Conservation (phyloP, 2,329 filamentous ascomycete species). For the Aspergillus intermedius region DNA sequence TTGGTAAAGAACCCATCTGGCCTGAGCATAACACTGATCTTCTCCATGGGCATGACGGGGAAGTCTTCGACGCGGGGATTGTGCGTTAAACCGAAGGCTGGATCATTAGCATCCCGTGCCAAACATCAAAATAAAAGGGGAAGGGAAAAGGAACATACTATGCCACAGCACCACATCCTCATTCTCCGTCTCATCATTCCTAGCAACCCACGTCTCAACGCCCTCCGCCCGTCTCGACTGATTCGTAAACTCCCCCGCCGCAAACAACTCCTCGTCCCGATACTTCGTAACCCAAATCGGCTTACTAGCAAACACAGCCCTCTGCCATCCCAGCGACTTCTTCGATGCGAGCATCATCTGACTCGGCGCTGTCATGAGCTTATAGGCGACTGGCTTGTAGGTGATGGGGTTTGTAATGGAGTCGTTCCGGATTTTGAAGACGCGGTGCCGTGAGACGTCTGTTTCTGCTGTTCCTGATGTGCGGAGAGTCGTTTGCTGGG, state of each 20-base stretch:
- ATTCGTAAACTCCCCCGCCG: constrained; percentile 52
- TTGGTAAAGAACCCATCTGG: constrained; percentile 49
- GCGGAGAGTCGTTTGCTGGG: constrained; percentile 43
- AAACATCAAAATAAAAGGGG: neutral
- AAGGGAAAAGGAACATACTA: constrained; percentile 33
- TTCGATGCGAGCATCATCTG: constrained; percentile 52
- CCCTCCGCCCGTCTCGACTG: constrained; percentile 50
- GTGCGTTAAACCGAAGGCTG: constrained; percentile 54
- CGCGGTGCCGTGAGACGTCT: constrained; percentile 43
- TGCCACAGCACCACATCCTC: constrained; percentile 37
- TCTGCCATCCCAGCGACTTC: constrained; percentile 42
- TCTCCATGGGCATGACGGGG: constrained; percentile 61
- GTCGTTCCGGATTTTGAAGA: constrained; percentile 55
- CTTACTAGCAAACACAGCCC: constrained; percentile 51
- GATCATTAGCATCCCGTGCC: constrained; percentile 5
- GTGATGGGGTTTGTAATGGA: constrained; percentile 48
- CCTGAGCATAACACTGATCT: constrained; percentile 42
- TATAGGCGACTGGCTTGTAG: constrained; percentile 50
- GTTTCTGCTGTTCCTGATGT: constrained; percentile 45
- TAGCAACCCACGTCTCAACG: constrained; percentile 47
- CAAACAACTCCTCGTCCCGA: constrained; percentile 47
- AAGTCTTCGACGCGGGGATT: constrained; percentile 61
- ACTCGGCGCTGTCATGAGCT: constrained; percentile 50
- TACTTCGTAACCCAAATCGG: constrained; percentile 53
- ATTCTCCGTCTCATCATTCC: constrained; percentile 44